phyloP scores from a whole-genome alignment of 23 red algal genomes.

The Gracilaria vermiculophylla region DNA sequence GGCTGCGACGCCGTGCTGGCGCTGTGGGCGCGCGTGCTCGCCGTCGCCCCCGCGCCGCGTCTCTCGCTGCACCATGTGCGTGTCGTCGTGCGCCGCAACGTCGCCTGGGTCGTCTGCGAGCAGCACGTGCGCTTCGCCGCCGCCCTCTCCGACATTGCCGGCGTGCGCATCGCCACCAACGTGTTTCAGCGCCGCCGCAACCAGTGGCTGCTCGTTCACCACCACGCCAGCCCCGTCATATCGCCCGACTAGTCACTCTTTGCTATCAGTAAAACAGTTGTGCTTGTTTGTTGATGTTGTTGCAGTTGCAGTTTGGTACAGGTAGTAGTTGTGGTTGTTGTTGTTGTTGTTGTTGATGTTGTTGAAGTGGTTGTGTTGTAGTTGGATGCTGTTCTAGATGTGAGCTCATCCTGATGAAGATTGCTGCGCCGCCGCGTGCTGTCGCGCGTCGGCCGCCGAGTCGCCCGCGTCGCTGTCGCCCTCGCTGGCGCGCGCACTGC shows the following conservation, averaged over 20 bases:
- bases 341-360: not conserved
- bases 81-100: conserved; percentile 27
- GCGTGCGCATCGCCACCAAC: conserved; percentile 53
- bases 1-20: conserved; percentile 8
- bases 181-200: conserved; percentile 39
- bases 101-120: conserved; percentile 46
- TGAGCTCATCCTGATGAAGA: not conserved
- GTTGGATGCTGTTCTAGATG: not conserved
- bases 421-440: not conserved
- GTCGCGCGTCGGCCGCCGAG: no score
- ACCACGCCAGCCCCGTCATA: conserved; percentile 53
- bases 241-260: not conserved
- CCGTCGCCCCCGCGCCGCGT: not conserved
- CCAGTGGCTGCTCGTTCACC: conserved; percentile 56
- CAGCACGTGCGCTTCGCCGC: conserved; percentile 9
- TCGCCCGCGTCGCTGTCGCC: no score
- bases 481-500: not conserved
- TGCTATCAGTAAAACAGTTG: not conserved
- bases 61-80: not conserved
- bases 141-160: conserved; percentile 6
- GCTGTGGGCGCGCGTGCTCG: conserved; percentile 45
- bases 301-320: not conserved
- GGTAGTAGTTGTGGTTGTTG: not conserved
- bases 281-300: not conserved
- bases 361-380: not conserved